These are phyloP conservation scores for Chlamydomonas reinhardtii DNA, from an alignment of 163 green algal species.

Conservation along the genomic window DNA sequence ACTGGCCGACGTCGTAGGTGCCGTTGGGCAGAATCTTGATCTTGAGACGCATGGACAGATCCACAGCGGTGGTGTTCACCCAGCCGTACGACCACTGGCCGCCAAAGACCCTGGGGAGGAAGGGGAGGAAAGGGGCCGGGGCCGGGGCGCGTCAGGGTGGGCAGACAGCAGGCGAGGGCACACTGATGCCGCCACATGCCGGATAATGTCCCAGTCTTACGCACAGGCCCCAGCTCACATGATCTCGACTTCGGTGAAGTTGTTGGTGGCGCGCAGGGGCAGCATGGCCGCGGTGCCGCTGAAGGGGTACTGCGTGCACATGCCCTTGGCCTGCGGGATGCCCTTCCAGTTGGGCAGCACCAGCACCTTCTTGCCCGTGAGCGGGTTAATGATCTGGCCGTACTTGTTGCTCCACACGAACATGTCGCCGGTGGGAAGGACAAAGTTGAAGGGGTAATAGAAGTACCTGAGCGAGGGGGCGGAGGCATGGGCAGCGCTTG, in stretches of 20 bases:
- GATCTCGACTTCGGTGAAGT: slow-evolving; percentile 36
- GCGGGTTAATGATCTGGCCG: slow-evolving; percentile 47
- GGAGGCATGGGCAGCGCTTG: no score
- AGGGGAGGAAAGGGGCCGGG: not conserved
- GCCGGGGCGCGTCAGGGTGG: no score
- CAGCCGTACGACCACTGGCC: slow-evolving; percentile 33
- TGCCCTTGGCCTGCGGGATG: slow-evolving; percentile 35
- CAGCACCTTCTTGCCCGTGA: not conserved
- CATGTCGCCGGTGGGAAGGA: slow-evolving; percentile 42
- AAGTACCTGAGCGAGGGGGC: slow-evolving; percentile 31
- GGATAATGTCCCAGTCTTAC: no score
- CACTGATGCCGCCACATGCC: no score
- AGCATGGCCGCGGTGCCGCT: slow-evolving; percentile 44
- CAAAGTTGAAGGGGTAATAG: slow-evolving; percentile 51
- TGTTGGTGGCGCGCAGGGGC: slow-evolving; percentile 22
- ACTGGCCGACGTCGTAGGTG: slow-evolving; percentile 21
- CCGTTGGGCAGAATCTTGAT: not conserved
- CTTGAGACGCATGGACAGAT: slow-evolving; percentile 41
- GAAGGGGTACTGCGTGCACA: slow-evolving; percentile 40
- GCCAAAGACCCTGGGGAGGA: slow-evolving; percentile 35
- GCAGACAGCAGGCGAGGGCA: no score
- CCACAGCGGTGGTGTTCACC: slow-evolving; percentile 47
- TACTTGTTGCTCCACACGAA: slow-evolving; percentile 50
- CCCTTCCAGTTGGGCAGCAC: slow-evolving; percentile 30
- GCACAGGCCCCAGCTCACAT: slow-evolving; percentile 43